These are phyloP conservation scores for Cydonia oblonga DNA, from an alignment of 331 rosid species.

Conservation along the genomic window DNA sequence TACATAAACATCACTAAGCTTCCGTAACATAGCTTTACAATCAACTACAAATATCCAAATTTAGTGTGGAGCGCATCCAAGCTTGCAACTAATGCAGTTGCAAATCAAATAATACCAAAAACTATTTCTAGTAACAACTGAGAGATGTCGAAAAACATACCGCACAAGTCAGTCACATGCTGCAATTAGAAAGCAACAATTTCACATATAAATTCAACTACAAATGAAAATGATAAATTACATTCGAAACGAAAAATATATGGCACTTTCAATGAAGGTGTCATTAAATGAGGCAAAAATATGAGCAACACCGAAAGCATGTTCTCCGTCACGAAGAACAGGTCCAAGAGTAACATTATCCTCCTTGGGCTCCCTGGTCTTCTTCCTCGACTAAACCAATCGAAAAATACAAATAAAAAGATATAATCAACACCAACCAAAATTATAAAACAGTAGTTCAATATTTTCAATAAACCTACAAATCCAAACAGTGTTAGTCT, in stretches of 20 bases:
- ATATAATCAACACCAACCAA: too few species aligned
- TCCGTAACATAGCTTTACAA: not conserved
- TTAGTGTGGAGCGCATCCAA: not conserved
- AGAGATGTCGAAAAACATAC: constrained; percentile 40
- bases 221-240: not conserved
- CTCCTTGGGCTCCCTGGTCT: constrained; percentile 35
- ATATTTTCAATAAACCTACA: not conserved
- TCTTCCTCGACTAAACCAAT: constrained; percentile 21
- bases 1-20: not conserved
- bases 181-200: constrained; percentile 3
- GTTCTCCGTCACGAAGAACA: constrained; percentile 29
- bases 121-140: not conserved
- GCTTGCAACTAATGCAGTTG: not conserved
- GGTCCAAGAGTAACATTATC: constrained; percentile 42
- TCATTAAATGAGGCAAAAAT: constrained; percentile 40
- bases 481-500: not conserved
- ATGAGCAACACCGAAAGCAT: constrained; percentile 37
- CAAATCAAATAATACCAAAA: not conserved
- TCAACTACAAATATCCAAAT: not conserved
- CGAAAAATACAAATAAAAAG: not conserved
- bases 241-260: not conserved
- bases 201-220: not conserved
- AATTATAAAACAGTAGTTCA: not conserved
- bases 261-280: constrained; percentile 27
- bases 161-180: constrained; percentile 79